Evolutionary conservation across 2,329 filamentous ascomycete species (phyloP).

Genomic region (Colletotrichum eleusines): DNA sequence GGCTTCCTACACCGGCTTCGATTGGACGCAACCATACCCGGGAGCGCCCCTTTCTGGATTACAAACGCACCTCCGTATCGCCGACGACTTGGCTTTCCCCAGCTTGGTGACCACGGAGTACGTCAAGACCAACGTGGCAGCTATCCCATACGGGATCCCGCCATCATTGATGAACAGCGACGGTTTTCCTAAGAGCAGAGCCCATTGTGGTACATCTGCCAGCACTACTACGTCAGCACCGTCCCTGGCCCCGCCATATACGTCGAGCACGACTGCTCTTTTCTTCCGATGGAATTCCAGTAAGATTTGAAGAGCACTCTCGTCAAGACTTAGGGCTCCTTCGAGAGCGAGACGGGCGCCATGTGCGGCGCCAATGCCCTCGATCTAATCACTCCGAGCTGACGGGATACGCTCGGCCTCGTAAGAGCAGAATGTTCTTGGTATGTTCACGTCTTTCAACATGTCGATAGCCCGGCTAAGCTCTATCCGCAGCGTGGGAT

Average conservation of each 20-base stretch:
- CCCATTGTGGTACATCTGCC: neutral
- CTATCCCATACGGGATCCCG: neutral
- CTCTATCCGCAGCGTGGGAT: neutral
- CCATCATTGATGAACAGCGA: neutral
- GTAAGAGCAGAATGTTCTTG: neutral
- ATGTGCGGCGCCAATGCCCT: neutral
- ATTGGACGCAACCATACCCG: neutral
- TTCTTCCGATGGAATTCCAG: neutral
- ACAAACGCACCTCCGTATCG: neutral
- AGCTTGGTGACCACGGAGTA: neutral
- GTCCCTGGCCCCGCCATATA: neutral
- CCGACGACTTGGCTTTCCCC: neutral
- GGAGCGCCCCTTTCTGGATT: neutral
- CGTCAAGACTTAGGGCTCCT: neutral
- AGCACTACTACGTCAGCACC: constrained; percentile 7
- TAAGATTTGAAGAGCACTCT: neutral
- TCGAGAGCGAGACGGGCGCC: neutral
- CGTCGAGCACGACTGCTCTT: neutral
- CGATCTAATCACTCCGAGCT: neutral
- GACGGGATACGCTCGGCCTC: neutral
- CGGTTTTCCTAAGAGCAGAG: neutral
- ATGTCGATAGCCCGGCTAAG: neutral
- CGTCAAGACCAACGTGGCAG: neutral
- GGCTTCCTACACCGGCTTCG: neutral
- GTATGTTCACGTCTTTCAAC: neutral